phyloP scores from a whole-genome alignment of 495 filamentous ascomycete genomes.

The Massariosphaeria phaeospora region DNA sequence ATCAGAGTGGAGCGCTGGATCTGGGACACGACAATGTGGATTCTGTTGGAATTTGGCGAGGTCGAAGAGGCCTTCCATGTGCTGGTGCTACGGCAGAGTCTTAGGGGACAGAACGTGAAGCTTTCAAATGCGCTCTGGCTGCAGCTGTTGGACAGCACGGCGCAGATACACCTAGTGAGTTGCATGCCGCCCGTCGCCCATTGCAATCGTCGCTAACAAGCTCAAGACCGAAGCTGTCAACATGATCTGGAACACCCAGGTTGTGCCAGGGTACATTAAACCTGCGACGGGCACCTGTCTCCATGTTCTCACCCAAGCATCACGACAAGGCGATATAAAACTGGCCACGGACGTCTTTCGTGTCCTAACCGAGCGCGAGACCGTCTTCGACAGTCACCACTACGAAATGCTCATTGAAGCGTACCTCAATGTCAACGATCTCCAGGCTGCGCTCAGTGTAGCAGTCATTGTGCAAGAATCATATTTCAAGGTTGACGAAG shows the following conservation, averaged over 20 bases:
- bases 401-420: constrained; percentile 71
- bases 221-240: constrained; percentile 37
- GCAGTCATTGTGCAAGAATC: constrained; percentile 64
- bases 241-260: constrained; percentile 59
- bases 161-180: constrained; percentile 47
- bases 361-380: constrained; percentile 45
- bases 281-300: constrained; percentile 61
- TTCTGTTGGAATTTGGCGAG: constrained; percentile 63
- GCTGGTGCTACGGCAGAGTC: constrained; percentile 9
- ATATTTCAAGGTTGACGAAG: constrained; percentile 48
- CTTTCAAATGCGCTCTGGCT: constrained; percentile 56
- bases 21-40: constrained; percentile 66
- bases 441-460: constrained; percentile 43
- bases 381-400: constrained; percentile 55
- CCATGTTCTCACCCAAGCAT: constrained; percentile 64
- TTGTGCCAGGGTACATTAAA: constrained; percentile 55
- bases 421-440: constrained; percentile 52
- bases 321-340: constrained; percentile 57
- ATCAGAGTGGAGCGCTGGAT: constrained; percentile 62
- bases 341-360: constrained; percentile 65
- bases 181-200: neutral
- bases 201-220: neutral
- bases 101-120: neutral
- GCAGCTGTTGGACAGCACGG: constrained; percentile 65
- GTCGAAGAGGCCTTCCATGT: constrained; percentile 61